phyloP scores from a whole-genome alignment of 495 filamentous ascomycete species.

The Penicillium subrubescens region DNA sequence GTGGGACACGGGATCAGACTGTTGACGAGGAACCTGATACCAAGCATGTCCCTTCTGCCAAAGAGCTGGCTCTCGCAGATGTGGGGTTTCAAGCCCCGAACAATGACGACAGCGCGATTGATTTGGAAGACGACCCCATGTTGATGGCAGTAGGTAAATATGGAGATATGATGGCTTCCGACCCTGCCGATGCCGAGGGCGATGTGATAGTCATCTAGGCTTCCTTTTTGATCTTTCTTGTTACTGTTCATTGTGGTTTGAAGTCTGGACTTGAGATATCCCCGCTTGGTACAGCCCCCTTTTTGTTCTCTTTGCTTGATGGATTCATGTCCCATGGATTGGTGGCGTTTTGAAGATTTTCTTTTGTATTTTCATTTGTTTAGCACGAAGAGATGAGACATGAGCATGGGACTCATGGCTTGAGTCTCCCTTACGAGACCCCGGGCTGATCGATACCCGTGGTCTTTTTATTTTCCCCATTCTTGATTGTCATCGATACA shows the following conservation, averaged over 20 bases:
- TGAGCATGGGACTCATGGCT: conserved; percentile 26
- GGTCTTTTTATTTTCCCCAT: conserved; percentile 3
- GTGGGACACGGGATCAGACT: conserved; percentile 17
- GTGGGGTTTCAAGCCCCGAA: conserved; percentile 39
- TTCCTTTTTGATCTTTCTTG: conserved; percentile 16
- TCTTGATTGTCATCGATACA: conserved; percentile 24
- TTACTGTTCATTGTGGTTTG: conserved; percentile 22
- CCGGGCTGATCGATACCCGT: not conserved
- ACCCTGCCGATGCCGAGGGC: conserved; percentile 52
- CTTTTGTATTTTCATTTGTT: conserved; percentile 21
- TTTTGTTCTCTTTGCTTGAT: conserved; percentile 18
- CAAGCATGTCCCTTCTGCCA: conserved; percentile 23
- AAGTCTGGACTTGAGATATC: conserved; percentile 29
- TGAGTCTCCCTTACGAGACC: conserved; percentile 16
- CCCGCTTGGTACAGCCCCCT: conserved; percentile 17
- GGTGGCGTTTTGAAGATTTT: conserved; percentile 19
- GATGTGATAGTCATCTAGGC: conserved; percentile 50
- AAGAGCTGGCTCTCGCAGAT: conserved; percentile 32
- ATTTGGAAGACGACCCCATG: conserved; percentile 50
- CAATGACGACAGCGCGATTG: conserved; percentile 53
- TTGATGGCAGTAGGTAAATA: conserved; percentile 53
- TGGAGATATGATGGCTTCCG: conserved; percentile 51
- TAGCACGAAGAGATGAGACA: conserved; percentile 35
- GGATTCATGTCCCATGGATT: conserved; percentile 4
- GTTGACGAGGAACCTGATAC: conserved; percentile 19